These are phyloP conservation scores for Colletotrichum plurivorum DNA, from an alignment of 2,329 filamentous ascomycete genomes.

Conservation along the genomic window DNA sequence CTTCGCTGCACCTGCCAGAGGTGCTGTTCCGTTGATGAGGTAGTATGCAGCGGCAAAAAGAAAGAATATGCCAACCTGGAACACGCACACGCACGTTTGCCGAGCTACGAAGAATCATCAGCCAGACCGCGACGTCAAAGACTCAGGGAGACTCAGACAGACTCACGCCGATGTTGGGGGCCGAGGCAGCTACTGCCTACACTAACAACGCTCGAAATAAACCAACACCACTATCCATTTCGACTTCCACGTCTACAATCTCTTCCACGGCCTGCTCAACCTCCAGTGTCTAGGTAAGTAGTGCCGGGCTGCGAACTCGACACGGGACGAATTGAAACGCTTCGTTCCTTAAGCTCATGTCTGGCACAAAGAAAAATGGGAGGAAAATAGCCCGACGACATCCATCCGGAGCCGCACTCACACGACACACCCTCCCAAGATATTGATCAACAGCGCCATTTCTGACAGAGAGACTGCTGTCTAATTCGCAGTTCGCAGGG, in stretches of 20 bases:
- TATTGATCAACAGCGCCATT: conserved; percentile 11
- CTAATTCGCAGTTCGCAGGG: conserved; percentile 8
- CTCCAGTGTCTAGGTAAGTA: too few relatives aligned
- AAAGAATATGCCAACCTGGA: conserved; percentile 13
- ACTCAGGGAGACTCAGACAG: background rate
- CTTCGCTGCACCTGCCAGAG: conserved; percentile 29
- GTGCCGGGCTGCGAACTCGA: background rate
- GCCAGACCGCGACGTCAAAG: conserved; percentile 11
- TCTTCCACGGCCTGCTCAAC: too few relatives aligned
- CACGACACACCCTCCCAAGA: background rate
- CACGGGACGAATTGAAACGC: conserved; percentile 34
- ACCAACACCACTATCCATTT: background rate
- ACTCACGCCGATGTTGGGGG: conserved; percentile 1
- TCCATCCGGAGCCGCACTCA: conserved; percentile 3
- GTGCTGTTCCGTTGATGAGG: conserved; percentile 19
- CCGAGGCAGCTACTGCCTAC: background rate
- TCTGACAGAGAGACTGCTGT: conserved; percentile 6
- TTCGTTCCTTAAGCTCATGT: conserved; percentile 34
- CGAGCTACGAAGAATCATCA: conserved; percentile 4
- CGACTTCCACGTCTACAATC: too few relatives aligned
- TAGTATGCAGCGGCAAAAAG: conserved; percentile 17
- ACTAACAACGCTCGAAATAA: background rate
- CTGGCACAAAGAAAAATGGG: conserved; percentile 23
- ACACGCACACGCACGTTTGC: background rate
- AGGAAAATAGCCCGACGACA: conserved; percentile 21